Conservation (phyloP, 2,329 filamentous ascomycete species). For the Trichoderma asperellum region DNA sequence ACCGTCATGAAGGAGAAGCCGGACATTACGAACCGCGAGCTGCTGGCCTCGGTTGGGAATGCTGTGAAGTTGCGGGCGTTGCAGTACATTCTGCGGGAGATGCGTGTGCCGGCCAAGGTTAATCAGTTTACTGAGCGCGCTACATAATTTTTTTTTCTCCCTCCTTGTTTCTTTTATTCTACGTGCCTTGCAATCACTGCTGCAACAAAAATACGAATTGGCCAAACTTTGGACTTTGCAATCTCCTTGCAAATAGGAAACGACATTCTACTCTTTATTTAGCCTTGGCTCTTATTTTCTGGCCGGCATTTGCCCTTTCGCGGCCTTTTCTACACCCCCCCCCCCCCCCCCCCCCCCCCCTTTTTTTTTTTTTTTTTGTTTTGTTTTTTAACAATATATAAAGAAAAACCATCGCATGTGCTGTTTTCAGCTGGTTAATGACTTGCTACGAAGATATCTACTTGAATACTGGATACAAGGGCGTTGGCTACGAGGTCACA, state of each 20-base stretch:
- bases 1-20: background rate
- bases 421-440: background rate
- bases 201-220: too few species aligned
- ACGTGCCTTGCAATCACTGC: too few species aligned
- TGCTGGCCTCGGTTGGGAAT: background rate
- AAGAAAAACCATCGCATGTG: background rate
- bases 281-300: background rate
- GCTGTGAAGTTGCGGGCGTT: background rate
- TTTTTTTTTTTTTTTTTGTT: too few species aligned
- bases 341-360: too few species aligned
- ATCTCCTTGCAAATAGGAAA: background rate
- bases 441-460: background rate
- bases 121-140: background rate
- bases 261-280: too few species aligned
- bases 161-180: too few species aligned
- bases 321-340: background rate
- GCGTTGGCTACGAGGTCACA: background rate
- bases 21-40: background rate
- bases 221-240: too few species aligned
- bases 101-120: background rate
- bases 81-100: background rate
- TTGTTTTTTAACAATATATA: too few species aligned
- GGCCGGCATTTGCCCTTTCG: background rate
- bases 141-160: background rate
- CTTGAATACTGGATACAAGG: background rate